Evolutionary conservation across 306 rosid genomes (phyloP).

Genomic region (Comarum palustre): DNA sequence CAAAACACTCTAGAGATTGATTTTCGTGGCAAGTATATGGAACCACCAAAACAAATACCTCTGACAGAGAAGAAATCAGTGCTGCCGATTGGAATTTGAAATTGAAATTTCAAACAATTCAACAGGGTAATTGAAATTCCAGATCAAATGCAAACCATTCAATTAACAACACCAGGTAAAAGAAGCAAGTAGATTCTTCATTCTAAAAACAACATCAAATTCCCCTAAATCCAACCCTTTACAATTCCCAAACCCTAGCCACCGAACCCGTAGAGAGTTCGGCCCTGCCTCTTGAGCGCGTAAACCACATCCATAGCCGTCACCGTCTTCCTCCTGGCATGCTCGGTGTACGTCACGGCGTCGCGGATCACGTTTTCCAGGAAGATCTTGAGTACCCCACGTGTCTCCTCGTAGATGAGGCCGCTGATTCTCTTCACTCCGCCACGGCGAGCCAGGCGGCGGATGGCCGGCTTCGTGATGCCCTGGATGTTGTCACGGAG

Average conservation of each 20-base stretch:
- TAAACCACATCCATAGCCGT: conserved; percentile 52
- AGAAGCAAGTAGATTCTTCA: background rate
- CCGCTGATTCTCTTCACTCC: conserved; percentile 47
- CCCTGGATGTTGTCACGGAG: conserved; percentile 36
- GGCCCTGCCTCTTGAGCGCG: conserved; percentile 45
- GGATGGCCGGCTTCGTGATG: conserved; percentile 37
- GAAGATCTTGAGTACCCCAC: conserved; percentile 41
- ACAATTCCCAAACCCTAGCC: conserved; percentile 30
- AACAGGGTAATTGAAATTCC: background rate
- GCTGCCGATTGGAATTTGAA: too few species aligned
- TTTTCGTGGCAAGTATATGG: too few species aligned
- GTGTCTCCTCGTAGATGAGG: conserved; percentile 42
- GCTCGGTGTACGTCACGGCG: conserved; percentile 42
- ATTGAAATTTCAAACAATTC: background rate
- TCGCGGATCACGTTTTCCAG: conserved; percentile 37
- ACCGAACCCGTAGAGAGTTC: conserved; percentile 47
- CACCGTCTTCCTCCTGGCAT: conserved; percentile 48
- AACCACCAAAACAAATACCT: too few species aligned
- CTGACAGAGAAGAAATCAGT: too few species aligned
- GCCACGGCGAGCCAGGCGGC: conserved; percentile 41
- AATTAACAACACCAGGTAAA: background rate
- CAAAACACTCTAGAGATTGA: too few species aligned
- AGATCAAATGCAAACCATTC: background rate
- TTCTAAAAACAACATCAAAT: background rate
- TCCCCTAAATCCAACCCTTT: background rate